Conservation (phyloP, 2,329 filamentous ascomycete species). For the Pseudocercospora ulei region DNA sequence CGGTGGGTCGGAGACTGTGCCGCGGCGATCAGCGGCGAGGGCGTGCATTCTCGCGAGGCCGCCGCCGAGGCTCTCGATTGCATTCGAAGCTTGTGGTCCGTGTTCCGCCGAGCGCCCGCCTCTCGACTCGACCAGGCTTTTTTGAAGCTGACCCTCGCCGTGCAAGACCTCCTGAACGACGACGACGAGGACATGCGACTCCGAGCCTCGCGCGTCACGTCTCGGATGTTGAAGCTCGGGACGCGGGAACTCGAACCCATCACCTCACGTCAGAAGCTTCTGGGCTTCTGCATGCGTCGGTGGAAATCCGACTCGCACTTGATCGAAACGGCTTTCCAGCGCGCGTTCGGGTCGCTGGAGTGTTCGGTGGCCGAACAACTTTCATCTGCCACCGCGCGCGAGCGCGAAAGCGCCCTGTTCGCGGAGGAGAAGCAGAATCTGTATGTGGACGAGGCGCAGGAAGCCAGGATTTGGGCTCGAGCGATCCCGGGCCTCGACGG, state of each 20-base stretch:
- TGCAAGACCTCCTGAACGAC: constrained; percentile 73
- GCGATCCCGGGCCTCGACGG: constrained; percentile 38
- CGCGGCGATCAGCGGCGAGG: constrained; percentile 22
- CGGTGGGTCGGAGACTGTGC: constrained; percentile 17
- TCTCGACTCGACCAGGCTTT: constrained; percentile 25
- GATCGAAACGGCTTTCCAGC: constrained; percentile 15
- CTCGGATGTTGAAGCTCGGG: constrained; percentile 45
- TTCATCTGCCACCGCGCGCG: constrained; percentile 17
- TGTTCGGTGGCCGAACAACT: constrained; percentile 16
- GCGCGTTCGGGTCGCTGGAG: constrained; percentile 21
- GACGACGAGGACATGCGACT: constrained; percentile 84
- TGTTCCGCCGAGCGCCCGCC: constrained; percentile 3
- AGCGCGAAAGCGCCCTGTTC: constrained; percentile 61
- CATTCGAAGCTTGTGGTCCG: constrained; percentile 19
- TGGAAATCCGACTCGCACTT: constrained; percentile 18
- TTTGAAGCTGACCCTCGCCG: constrained; percentile 51
- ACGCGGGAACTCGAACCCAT: constrained; percentile 41
- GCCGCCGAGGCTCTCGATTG: constrained; percentile 24
- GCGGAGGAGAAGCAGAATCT: constrained; percentile 86
- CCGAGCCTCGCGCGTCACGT: constrained; percentile 47
- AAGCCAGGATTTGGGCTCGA: constrained; percentile 58
- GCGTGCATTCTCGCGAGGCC: constrained; percentile 28
- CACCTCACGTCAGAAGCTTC: constrained; percentile 40
- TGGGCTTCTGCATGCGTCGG: constrained; percentile 29
- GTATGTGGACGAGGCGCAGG: constrained; percentile 73